Conservation (phyloP, 192 early-diverging fungal genomes). For the Glomus cerebriforme region DNA sequence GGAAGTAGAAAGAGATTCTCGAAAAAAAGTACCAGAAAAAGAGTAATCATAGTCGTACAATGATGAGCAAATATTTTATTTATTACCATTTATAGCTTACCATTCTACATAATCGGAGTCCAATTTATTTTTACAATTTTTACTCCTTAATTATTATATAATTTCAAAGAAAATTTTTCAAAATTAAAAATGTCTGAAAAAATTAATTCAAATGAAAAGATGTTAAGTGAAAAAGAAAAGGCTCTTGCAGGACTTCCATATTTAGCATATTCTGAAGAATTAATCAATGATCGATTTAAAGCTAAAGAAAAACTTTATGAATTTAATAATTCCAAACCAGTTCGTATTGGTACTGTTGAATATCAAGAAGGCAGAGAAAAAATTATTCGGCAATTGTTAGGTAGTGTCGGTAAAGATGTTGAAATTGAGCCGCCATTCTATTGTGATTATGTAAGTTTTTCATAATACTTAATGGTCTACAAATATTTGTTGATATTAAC, state of each 20-base stretch:
- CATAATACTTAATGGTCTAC: conserved; percentile 8
- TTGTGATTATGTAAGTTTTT: conserved; percentile 66
- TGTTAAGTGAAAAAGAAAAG: conserved; percentile 18
- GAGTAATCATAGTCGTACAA: too few relatives aligned
- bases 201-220: background rate
- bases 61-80: too few relatives aligned
- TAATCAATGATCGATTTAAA: background rate
- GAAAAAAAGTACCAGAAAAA: too few relatives aligned
- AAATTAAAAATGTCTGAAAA: background rate
- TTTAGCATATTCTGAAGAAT: conserved; percentile 4
- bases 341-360: background rate
- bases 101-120: too few relatives aligned
- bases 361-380: background rate
- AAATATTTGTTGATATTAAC: background rate
- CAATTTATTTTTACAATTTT: too few relatives aligned
- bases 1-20: too few relatives aligned
- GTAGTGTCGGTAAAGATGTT: conserved; percentile 54
- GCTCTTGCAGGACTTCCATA: conserved; percentile 22
- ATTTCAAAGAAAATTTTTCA: background rate
- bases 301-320: background rate
- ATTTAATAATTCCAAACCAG: conserved; percentile 22
- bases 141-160: too few relatives aligned
- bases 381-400: conserved; percentile 35
- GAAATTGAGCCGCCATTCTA: conserved; percentile 69
- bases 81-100: too few relatives aligned